A percentile compares a stretch with the other conserved stretches of the same genome.
Evolutionary conservation across 768 basidiomycete genomes (phyloP).

Genomic region (Dictyophora rubrovolvata): DNA sequence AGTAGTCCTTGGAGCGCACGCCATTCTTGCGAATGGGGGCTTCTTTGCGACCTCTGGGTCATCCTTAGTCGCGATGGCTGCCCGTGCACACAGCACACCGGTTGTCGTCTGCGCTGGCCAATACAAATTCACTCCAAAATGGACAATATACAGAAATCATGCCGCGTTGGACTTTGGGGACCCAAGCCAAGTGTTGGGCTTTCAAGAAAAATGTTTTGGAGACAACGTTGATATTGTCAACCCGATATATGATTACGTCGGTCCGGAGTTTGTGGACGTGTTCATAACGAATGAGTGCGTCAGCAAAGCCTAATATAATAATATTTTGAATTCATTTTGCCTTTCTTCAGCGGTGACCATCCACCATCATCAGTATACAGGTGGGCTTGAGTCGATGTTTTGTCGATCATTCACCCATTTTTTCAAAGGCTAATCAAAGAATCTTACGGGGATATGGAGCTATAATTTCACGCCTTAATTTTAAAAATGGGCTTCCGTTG

Average conservation of each 20-base stretch:
- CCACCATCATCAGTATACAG: conserved; percentile 91
- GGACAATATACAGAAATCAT: conserved; percentile 82
- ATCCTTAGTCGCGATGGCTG: conserved; percentile 76
- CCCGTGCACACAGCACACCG: conserved; percentile 81
- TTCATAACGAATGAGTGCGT: conserved; percentile 96
- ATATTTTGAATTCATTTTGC: neutral
- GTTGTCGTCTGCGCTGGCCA: conserved; percentile 92
- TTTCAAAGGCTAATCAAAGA: conserved; percentile 70
- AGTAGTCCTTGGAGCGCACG: conserved; percentile 88
- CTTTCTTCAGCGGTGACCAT: conserved; percentile 71
- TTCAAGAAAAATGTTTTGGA: conserved; percentile 67
- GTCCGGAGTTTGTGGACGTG: conserved; percentile 83
- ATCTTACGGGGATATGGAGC: conserved; percentile 89
- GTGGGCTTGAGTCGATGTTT: conserved; percentile 25
- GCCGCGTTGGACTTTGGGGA: conserved; percentile 73
- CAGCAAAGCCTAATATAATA: neutral
- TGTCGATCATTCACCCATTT: conserved; percentile 3
- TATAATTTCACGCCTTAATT: neutral
- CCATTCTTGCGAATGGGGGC: conserved; percentile 94
- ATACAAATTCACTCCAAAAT: conserved; percentile 89
- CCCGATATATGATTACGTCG: conserved; percentile 94
- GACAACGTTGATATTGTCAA: conserved; percentile 90
- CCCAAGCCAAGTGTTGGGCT: conserved; percentile 54
- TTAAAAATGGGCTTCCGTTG: no score
- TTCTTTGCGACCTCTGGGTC: conserved; percentile 87